Base-by-base conservation (phyloP, 2,329 filamentous ascomycete species). In the Colletotrichum incanum region DNA sequence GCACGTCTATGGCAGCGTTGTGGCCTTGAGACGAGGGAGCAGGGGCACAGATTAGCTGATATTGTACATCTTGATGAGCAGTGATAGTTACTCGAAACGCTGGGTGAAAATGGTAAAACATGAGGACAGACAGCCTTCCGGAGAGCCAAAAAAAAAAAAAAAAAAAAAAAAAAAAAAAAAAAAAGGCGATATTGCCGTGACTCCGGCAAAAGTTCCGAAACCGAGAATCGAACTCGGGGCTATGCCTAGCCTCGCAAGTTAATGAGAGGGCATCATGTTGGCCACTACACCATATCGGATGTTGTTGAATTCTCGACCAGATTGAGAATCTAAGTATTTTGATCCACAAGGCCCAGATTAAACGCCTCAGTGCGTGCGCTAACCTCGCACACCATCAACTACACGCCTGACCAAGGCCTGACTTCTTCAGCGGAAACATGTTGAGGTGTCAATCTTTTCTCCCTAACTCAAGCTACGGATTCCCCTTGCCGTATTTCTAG, bases 281-380 rank as follows among this genome's bases (percentile, higher is more conserved):
- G 65, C 65, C 65, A 67, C 65, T 67, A 67, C 65, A 67, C 65
- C 65, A 67, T 67, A 67, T 67, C 65, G 65, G 65, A 67, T 28
- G 9, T 23, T 12, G 18, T 2, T 55, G 23, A 1, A n/a, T 16
- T 2, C 0, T 2, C 1, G 0, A 6, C 0, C 0, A 11, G 12
- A 3, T 11, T 18, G 5, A 1, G 2, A 0, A 3, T 1, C 2
- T 23, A n/a, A 37, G 14, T 41, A 49, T 12, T 12, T 1, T n/a
- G 14, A 2, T 12, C n/a, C 20, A 2, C 5, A 14, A 18, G 45
- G 20, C 9, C 45, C 9, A 12, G 43, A 47, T 9, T 12, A 45
- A 12, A 14, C 6, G 16, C 39, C 1, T 7, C 20, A 9, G 2
- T 9, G 20, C 43, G 20, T 20, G 6, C 43, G 20, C 18, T 16